phyloP scores from a whole-genome alignment of 805 yeast genomes.

The Alloascoidea hylecoeti region DNA sequence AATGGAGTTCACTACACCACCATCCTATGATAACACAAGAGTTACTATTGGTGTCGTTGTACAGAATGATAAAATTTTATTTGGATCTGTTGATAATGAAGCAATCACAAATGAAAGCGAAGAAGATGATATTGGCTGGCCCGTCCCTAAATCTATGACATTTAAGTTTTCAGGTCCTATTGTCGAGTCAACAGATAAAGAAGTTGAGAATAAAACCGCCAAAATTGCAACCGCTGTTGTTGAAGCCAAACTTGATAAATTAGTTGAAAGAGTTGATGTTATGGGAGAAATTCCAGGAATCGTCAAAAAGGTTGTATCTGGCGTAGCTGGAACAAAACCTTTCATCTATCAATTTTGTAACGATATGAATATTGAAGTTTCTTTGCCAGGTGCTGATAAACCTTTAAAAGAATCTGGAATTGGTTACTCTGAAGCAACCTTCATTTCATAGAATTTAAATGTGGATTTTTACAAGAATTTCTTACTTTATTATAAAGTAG shows the following conservation, averaged over 20 bases:
- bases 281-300: slow-evolving; percentile 94
- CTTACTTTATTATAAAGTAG: too few species aligned
- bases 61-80: slow-evolving; percentile 44
- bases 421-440: slow-evolving; percentile 71
- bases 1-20: slow-evolving; percentile 95
- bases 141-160: slow-evolving; percentile 56
- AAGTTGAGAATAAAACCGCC: slow-evolving; percentile 19
- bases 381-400: slow-evolving; percentile 9
- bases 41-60: slow-evolving; percentile 72
- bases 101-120: slow-evolving; percentile 40
- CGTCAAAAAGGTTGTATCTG: slow-evolving; percentile 85
- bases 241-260: slow-evolving; percentile 39
- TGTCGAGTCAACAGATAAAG: slow-evolving; percentile 27
- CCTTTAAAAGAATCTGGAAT: slow-evolving; percentile 43
- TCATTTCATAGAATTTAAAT: slow-evolving; percentile 30
- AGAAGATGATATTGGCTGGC: slow-evolving; percentile 84
- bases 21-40: slow-evolving; percentile 68
- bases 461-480: neutral
- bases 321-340: slow-evolving; percentile 95
- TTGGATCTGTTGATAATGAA: slow-evolving; percentile 53
- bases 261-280: slow-evolving; percentile 89
- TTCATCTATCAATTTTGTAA: slow-evolving; percentile 86
- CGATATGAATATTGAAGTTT: slow-evolving; percentile 32
- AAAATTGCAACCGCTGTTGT: slow-evolving; percentile 28
- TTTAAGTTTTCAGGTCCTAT: slow-evolving; percentile 41